phyloP scores from a whole-genome alignment of 2,329 filamentous ascomycete genomes.

The Fusarium graminum region DNA sequence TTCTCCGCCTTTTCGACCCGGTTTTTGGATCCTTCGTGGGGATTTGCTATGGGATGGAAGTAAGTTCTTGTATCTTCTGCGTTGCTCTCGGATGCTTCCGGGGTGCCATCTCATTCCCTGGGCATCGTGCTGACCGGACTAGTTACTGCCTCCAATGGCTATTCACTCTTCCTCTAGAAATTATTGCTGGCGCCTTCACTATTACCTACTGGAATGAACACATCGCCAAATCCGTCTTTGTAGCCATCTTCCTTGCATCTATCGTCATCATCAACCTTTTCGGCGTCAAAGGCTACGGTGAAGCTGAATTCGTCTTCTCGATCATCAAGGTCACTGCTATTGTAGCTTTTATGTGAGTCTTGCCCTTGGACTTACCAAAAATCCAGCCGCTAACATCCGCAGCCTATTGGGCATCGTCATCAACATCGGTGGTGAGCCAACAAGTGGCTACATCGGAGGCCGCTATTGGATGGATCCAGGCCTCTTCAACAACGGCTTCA shows the following conservation, averaged over 20 bases:
- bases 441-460: conserved; percentile 82
- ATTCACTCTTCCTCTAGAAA: conserved; percentile 83
- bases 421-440: conserved; percentile 81
- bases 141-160: conserved; percentile 92
- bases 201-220: conserved; percentile 81
- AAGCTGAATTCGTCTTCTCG: conserved; percentile 89
- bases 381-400: not conserved
- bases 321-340: conserved; percentile 88
- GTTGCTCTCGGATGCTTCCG: not conserved
- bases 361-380: fast-evolving
- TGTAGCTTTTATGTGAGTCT: conserved; percentile 85
- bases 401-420: conserved; percentile 87
- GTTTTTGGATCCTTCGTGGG: conserved; percentile 94
- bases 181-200: conserved; percentile 87
- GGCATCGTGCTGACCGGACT: conserved; percentile 8
- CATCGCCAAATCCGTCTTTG: conserved; percentile 79
- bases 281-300: conserved; percentile 90
- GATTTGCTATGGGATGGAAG: conserved; percentile 97
- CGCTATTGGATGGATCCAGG: conserved; percentile 83
- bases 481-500: conserved; percentile 84
- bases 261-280: conserved; percentile 89
- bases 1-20: conserved; percentile 95
- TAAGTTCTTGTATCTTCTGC: conserved; percentile 57
- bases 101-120: not conserved
- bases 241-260: conserved; percentile 81